These are phyloP conservation scores for Globisporangium heterothallicum DNA, from an alignment of 352 stramenopile genomes.

Conservation along the genomic window DNA sequence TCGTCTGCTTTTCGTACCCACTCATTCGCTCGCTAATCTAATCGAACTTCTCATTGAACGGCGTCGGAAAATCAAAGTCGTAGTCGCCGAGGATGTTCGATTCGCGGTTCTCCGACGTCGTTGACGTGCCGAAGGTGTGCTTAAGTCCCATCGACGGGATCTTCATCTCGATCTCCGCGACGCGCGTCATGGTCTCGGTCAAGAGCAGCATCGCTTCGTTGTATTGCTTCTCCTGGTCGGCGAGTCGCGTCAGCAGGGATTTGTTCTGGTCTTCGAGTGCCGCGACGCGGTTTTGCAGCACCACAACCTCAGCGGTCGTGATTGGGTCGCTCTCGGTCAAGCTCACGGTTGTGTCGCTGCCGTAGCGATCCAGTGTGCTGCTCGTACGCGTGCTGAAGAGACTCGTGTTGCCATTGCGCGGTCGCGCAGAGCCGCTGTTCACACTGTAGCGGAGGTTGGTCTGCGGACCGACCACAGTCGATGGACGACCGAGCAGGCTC, in stretches of 20 bases:
- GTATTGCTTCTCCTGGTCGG: conserved; percentile 81
- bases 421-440: conserved; percentile 19
- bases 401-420: conserved; percentile 14
- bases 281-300: conserved; percentile 46
- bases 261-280: conserved; percentile 75
- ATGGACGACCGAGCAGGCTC: conserved; percentile 34
- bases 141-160: conserved; percentile 43
- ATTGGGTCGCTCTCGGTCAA: conserved; percentile 41
- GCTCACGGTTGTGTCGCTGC: conserved; percentile 55
- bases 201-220: conserved; percentile 82
- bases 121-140: conserved; percentile 39
- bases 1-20: too few species aligned
- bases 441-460: conserved; percentile 47
- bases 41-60: conserved; percentile 61
- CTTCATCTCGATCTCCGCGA: conserved; percentile 79
- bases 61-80: conserved; percentile 51
- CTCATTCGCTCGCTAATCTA: too few species aligned
- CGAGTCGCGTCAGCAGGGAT: conserved; percentile 53
- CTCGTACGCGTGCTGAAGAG: conserved; percentile 17
- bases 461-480: conserved; percentile 39
- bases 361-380: conserved; percentile 27
- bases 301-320: conserved; percentile 34
- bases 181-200: conserved; percentile 80
- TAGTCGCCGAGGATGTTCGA: conserved; percentile 29
- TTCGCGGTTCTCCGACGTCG: conserved; percentile 44